Evolutionary conservation across 495 filamentous ascomycete species (phyloP), one percentile per base, ranked within the genome.

Genomic region (Neurospora cerealis): DNA sequence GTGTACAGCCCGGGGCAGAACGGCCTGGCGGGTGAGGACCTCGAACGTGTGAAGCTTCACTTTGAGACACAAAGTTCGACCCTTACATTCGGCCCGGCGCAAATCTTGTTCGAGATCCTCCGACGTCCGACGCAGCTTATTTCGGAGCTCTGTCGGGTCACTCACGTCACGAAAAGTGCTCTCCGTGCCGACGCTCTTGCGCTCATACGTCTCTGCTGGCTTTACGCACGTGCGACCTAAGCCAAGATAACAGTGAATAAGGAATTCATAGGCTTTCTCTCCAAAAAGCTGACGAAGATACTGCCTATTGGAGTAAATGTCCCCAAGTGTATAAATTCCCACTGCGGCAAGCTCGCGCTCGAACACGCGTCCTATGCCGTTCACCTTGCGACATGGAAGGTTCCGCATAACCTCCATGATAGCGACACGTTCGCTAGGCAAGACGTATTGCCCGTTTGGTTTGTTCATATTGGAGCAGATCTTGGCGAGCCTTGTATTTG

Each of bases 401-500:
- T 90, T 85, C 9, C 84, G 86, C 93, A 98, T 96, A 79, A 98
- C 98, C 2, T 87, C 82, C 89, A 97, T 90, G 74, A 98, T 91
- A 3, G 89, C 87, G 28, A 82, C 79, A 24, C 94, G 85, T 19
- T 94, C 90, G 71, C 87, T 91, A 0, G 91, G 87, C 6, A 98
- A 84, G 10, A 86, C 77, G 74, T 91, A 98, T 78, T 98, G 96
- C 0, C 96, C 96, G 74, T 99, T 97, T 4, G 96, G 96, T 78
- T 99, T 98, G 82, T 98, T 98, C 75, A 89, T 88, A 77, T 99
- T 98, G 21, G 93, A 96, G 70, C 90, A 90, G 38, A 99, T 97
- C 82, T 99, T 99, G 24, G 96, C 95, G 6, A 99, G 85, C 77
- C 93, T 95, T 3, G 94, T 90, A 81, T 98, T 99, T 3, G 93